phyloP scores from a whole-genome alignment of 495 filamentous ascomycete genomes.

The Penicillium turbatum region DNA sequence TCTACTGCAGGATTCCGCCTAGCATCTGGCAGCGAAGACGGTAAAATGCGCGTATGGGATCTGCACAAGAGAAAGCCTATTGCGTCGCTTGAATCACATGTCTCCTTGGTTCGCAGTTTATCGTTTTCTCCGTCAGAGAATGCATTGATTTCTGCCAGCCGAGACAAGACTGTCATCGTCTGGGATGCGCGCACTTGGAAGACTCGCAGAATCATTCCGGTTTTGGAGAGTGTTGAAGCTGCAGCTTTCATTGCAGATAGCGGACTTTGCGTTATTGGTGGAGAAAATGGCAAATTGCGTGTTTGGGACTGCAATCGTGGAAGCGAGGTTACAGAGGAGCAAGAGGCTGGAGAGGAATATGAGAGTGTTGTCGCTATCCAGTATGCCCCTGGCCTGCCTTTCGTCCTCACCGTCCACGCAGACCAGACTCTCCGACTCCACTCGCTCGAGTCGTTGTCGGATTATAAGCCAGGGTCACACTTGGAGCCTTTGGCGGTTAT shows the following conservation, averaged over 20 bases:
- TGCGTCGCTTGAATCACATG: slow-evolving; percentile 81
- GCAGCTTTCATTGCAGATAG: slow-evolving; percentile 73
- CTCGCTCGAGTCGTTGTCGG: slow-evolving; percentile 45
- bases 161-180: slow-evolving; percentile 89
- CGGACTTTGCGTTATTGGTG: slow-evolving; percentile 71
- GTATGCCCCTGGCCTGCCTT: slow-evolving; percentile 54
- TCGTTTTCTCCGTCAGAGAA: slow-evolving; percentile 73
- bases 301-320: slow-evolving; percentile 77
- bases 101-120: slow-evolving; percentile 81
- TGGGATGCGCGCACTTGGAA: slow-evolving; percentile 89
- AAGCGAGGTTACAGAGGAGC: slow-evolving; percentile 71
- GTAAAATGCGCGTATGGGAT: slow-evolving; percentile 88
- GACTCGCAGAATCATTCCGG: slow-evolving; percentile 72
- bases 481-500: slow-evolving; percentile 50
- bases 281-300: slow-evolving; percentile 75
- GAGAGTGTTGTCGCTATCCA: slow-evolving; percentile 73
- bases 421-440: slow-evolving; percentile 83
- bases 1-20: slow-evolving; percentile 63
- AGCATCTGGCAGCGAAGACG: slow-evolving; percentile 88
- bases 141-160: slow-evolving; percentile 76
- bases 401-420: slow-evolving; percentile 77
- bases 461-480: slow-evolving; percentile 30
- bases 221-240: slow-evolving; percentile 79
- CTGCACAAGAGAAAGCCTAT: slow-evolving; percentile 74
- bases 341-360: slow-evolving; percentile 61